A percentile compares a stretch with the other conserved stretches of the same genome.
phyloP scores from a whole-genome alignment of 2,329 filamentous ascomycete species.

The Botryosphaeria dothidea region DNA sequence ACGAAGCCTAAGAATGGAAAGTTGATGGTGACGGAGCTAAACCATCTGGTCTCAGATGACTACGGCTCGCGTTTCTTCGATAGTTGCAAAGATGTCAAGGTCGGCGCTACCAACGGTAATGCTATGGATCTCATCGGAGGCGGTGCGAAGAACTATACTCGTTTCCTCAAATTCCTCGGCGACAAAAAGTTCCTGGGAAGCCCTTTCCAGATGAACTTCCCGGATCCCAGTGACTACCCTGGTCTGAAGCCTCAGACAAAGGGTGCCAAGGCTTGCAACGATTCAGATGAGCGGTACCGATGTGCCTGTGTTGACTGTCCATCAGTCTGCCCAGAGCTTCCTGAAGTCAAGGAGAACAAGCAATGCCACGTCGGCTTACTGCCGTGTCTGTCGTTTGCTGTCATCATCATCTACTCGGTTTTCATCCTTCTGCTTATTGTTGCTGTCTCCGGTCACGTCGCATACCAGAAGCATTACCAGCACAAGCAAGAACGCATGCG shows the following conservation, averaged over 20 bases:
- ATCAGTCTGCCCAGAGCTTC: conserved; percentile 78
- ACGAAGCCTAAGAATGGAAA: conserved; percentile 64
- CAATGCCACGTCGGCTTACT: conserved; percentile 81
- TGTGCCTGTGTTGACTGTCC: conserved; percentile 95
- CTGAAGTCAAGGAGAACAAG: conserved; percentile 67
- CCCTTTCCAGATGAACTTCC: conserved; percentile 98
- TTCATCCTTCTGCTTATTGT: conserved; percentile 68
- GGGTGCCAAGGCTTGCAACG: conserved; percentile 83
- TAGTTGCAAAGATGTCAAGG: conserved; percentile 99
- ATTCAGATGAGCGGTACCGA: conserved; percentile 78
- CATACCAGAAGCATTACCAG: conserved; percentile 71
- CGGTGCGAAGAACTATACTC: conserved; percentile 84
- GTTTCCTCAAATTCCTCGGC: conserved; percentile 88
- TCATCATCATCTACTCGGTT: conserved; percentile 81
- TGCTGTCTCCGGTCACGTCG: conserved; percentile 71
- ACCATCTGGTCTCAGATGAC: conserved; percentile 80
- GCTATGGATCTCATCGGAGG: conserved; percentile 97
- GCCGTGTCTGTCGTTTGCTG: conserved; percentile 92
- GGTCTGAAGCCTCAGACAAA: conserved; percentile 73
- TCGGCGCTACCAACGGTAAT: conserved; percentile 87
- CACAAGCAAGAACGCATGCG: conserved; percentile 81
- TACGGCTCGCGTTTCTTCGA: conserved; percentile 90
- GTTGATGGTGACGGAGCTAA: conserved; percentile 79
- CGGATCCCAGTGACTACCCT: conserved; percentile 58
- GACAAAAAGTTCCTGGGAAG: conserved; percentile 90